Evolutionary conservation across 495 filamentous ascomycete genomes (phyloP).

Genomic region (Podospora sp.): DNA sequence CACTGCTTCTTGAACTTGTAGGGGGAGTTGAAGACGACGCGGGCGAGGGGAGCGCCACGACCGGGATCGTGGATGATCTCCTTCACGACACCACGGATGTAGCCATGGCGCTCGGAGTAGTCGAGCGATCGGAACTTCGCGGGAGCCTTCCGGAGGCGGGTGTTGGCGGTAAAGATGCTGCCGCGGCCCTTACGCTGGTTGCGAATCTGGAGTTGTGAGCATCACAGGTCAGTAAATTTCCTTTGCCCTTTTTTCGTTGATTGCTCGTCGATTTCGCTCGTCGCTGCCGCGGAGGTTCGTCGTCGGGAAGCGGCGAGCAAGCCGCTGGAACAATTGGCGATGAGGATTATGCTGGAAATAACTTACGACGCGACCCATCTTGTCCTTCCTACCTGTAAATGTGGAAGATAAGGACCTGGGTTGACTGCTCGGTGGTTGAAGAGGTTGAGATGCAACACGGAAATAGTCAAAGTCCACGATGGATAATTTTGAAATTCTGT

Average conservation of each 20-base stretch:
- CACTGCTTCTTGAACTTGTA: slow-evolving; percentile 85
- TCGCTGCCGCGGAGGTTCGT: slow-evolving; percentile 24
- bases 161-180: slow-evolving; percentile 88
- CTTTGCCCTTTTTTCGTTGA: slow-evolving; percentile 15
- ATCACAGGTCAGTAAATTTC: slow-evolving; percentile 34
- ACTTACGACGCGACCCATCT: slow-evolving; percentile 60
- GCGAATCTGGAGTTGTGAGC: slow-evolving; percentile 65
- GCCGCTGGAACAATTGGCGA: slow-evolving; percentile 19
- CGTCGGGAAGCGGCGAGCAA: slow-evolving; percentile 19
- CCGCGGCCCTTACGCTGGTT: slow-evolving; percentile 98
- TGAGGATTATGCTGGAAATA: slow-evolving; percentile 5
- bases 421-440: slow-evolving; percentile 35
- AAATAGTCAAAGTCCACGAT: slow-evolving; percentile 33
- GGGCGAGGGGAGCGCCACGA: slow-evolving; percentile 95
- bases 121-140: slow-evolving; percentile 93
- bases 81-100: slow-evolving; percentile 95
- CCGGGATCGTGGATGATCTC: slow-evolving; percentile 99
- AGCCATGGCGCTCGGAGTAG: slow-evolving; percentile 94
- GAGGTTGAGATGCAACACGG: slow-evolving; percentile 34
- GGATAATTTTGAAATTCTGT: slow-evolving; percentile 45
- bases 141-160: slow-evolving; percentile 83
- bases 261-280: slow-evolving; percentile 15
- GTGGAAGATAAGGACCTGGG: slow-evolving; percentile 37
- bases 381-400: slow-evolving; percentile 40
- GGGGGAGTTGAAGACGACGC: slow-evolving; percentile 91